phyloP scores from a whole-genome alignment of 2,329 filamentous ascomycete species.

The Pseudofabraea citricarpa region DNA sequence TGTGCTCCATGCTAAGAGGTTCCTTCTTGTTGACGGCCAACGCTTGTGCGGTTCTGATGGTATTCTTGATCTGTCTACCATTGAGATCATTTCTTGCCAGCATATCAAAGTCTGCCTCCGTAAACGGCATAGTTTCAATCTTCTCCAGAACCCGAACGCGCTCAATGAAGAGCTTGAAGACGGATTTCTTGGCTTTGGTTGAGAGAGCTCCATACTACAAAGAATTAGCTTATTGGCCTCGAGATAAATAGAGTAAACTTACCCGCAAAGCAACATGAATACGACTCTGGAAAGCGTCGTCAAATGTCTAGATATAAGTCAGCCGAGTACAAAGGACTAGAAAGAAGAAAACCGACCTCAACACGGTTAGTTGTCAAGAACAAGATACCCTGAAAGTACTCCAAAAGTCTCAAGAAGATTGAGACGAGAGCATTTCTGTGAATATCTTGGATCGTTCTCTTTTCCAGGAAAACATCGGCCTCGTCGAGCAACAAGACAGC shows the following conservation, averaged over 20 bases:
- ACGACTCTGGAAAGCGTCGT: constrained; percentile 83
- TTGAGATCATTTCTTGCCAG: constrained; percentile 67
- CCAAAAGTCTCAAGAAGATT: constrained; percentile 79
- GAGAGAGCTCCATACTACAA: constrained; percentile 65
- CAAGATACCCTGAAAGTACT: constrained; percentile 89
- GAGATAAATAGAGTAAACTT: not conserved
- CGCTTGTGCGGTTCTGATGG: constrained; percentile 76
- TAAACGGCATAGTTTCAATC: constrained; percentile 54
- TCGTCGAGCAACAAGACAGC: constrained; percentile 83
- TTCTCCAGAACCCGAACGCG: constrained; percentile 63
- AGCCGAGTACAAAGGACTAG: not conserved
- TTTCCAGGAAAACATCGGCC: constrained; percentile 79
- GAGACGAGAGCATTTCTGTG: constrained; percentile 81
- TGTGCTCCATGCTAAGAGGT: constrained; percentile 70
- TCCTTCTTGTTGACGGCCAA: constrained; percentile 72
- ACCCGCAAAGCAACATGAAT: constrained; percentile 75
- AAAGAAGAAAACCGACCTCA: constrained; percentile 37
- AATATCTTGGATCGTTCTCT: constrained; percentile 76
- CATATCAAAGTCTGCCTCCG: constrained; percentile 60
- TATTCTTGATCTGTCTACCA: constrained; percentile 80
- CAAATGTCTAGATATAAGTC: constrained; percentile 57
- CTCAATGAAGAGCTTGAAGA: constrained; percentile 82
- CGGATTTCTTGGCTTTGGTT: constrained; percentile 65
- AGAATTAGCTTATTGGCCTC: not conserved
- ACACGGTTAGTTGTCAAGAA: constrained; percentile 89